A percentile compares a stretch with the other conserved stretches of the same genome.
Evolutionary conservation across 2,329 filamentous ascomycete species (phyloP).

Genomic region (Hawksworthiomyces lignivorus): DNA sequence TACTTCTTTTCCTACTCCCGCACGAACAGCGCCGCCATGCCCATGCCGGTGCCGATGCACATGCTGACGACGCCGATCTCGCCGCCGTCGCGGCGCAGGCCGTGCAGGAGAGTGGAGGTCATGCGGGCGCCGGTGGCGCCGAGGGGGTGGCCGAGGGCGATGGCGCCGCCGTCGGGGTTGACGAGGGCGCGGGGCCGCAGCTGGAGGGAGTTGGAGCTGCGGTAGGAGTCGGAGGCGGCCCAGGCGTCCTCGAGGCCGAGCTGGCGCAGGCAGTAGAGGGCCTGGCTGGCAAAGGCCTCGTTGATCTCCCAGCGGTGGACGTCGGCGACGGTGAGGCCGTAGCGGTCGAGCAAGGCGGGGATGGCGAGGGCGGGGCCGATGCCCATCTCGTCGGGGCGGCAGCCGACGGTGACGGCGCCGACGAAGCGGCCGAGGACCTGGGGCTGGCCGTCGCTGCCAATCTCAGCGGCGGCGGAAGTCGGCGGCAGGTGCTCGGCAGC

Average conservation of each 20-base stretch:
- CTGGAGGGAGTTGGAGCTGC: not conserved
- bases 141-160: constrained; percentile 86
- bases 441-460: constrained; percentile 67
- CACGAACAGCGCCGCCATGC: constrained; percentile 40
- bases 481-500: constrained; percentile 65
- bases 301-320: constrained; percentile 90
- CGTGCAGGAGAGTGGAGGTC: constrained; percentile 63
- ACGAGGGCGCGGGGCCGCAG: constrained; percentile 47
- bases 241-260: constrained; percentile 57
- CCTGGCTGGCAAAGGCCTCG: constrained; percentile 65
- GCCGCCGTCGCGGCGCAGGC: constrained; percentile 58
- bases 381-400: constrained; percentile 87
- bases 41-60: constrained; percentile 81
- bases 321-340: constrained; percentile 59
- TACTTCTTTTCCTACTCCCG: constrained; percentile 17
- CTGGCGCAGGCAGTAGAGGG: constrained; percentile 62
- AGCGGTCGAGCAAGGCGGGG: constrained; percentile 65
- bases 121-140: constrained; percentile 83
- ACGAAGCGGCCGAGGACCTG: constrained; percentile 83
- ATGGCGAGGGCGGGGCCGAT: constrained; percentile 82
- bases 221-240: constrained; percentile 32
- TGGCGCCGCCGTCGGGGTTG: constrained; percentile 88
- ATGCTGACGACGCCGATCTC: constrained; percentile 83
- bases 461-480: constrained; percentile 46
- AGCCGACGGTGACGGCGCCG: constrained; percentile 66